phyloP scores from a whole-genome alignment of 257 asterid genomes.

The Linaria vulgaris region DNA sequence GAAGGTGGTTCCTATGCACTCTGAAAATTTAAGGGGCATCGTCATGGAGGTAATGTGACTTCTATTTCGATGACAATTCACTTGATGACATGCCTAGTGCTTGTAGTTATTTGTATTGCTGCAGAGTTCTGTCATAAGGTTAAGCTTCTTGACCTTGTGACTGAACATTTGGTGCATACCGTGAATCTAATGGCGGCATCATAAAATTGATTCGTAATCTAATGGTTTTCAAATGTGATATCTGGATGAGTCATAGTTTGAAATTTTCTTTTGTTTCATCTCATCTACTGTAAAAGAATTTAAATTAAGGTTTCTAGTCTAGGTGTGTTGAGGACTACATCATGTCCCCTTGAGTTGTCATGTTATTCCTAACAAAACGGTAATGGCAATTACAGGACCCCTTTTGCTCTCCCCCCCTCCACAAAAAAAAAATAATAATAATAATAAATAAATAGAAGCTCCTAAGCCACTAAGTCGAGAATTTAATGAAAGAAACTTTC shows the following conservation, averaged over 20 bases:
- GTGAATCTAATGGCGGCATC: slow-evolving; percentile 6
- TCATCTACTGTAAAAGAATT: background rate
- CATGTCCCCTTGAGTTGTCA: slow-evolving; percentile 1
- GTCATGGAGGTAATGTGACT: slow-evolving; percentile 77
- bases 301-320: background rate
- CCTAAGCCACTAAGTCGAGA: background rate
- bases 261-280: background rate
- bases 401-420: background rate
- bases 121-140: background rate
- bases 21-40: slow-evolving; percentile 91
- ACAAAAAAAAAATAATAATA: too few relatives aligned
- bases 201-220: background rate
- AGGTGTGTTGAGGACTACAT: background rate
- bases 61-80: background rate
- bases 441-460: too few relatives aligned
- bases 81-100: background rate
- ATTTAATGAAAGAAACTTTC: background rate
- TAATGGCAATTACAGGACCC: background rate
- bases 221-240: slow-evolving; percentile 3
- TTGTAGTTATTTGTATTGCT: slow-evolving; percentile 6
- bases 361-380: background rate
- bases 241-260: background rate
- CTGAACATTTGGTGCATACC: slow-evolving; percentile 1
- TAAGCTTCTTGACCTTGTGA: background rate
- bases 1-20: slow-evolving; percentile 76